Base-by-base conservation (phyloP, 768 basidiomycete species). In the Termitomyces sp. region DNA sequence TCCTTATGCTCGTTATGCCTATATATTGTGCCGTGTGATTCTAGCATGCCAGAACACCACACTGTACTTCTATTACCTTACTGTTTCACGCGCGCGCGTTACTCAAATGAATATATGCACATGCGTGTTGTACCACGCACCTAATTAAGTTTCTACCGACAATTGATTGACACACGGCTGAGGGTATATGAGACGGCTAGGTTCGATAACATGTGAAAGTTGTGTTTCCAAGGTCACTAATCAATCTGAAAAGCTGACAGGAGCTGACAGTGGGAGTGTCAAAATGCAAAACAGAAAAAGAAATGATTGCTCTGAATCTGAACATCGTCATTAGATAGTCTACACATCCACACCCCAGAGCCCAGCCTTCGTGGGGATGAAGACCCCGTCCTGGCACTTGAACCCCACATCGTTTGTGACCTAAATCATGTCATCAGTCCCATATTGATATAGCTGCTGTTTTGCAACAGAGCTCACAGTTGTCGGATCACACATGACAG, bases 401-500 rank as follows among this genome's bases (percentile, higher is more conserved):
- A 84, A 84, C 3, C 81, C 83, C 14, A 82, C 78, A 60, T 81
- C 76, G 45, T 67, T 80, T 3, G 73, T 68, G 34, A 83, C 68
- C 82, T 82, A 14, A 37, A 42, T 4, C 15, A 25, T 20, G 15
- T 31, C 31, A n/a, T 52, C 47, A 62, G 17, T 14, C 46, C 32
- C 32, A 53, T 7, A 36, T 25, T 20, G n/a, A 48, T n/a, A 31
- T 31, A 31, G 14, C 43, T 10, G n/a, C 37, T 12, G 34, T 12
- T 42, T 7, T 8, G 31, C 36, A 54, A 46, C 42, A 25, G 32
- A 38, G 68, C 79, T 64, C 63, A 85, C 84, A 2, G 80, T 77
- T 0, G 75, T 72, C 1, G 82, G 66, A 65, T 86, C 79, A 63
- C 86, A 87, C 83, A 86, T 81, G 3, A 81, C 85, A 32, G 73